Evolutionary conservation across 495 filamentous ascomycete genomes (phyloP).

Genomic region (Extremus antarcticus): DNA sequence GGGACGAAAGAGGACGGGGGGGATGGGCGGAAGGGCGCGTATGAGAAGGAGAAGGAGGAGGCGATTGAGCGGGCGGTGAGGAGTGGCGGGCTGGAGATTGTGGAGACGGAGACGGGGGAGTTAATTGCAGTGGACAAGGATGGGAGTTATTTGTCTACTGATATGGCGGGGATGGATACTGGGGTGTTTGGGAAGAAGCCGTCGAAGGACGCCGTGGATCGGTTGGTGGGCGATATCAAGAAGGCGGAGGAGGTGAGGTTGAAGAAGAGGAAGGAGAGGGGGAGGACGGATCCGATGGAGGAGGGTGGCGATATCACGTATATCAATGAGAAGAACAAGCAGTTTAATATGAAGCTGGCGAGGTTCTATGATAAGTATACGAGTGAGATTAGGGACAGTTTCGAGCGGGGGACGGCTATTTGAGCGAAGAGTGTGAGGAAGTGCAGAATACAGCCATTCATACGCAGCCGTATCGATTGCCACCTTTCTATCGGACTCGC

Average conservation of each 20-base stretch:
- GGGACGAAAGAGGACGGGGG: conserved; percentile 1
- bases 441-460: too few relatives aligned
- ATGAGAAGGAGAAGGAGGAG: conserved; percentile 74
- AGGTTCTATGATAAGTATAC: conserved; percentile 99
- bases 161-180: conserved; percentile 50
- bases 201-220: conserved; percentile 79
- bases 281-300: conserved; percentile 47
- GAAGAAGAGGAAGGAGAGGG: conserved; percentile 70
- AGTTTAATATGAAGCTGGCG: conserved; percentile 94
- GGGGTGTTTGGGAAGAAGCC: conserved; percentile 79
- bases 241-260: conserved; percentile 80
- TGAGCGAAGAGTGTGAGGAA: conserved; percentile 22
- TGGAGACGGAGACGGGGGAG: conserved; percentile 90
- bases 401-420: conserved; percentile 91
- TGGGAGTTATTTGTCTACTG: conserved; percentile 76
- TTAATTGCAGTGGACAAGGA: conserved; percentile 85
- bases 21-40: conserved; percentile 56
- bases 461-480: too few relatives aligned
- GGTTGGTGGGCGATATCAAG: conserved; percentile 70
- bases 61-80: conserved; percentile 74
- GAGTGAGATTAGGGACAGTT: conserved; percentile 90
- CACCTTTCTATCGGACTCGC: too few relatives aligned
- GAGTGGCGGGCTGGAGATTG: conserved; percentile 72
- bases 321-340: conserved; percentile 99
- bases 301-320: conserved; percentile 76